These are phyloP conservation scores for Candida andamanensis DNA, from an alignment of 805 yeast species.

Conservation along the genomic window DNA sequence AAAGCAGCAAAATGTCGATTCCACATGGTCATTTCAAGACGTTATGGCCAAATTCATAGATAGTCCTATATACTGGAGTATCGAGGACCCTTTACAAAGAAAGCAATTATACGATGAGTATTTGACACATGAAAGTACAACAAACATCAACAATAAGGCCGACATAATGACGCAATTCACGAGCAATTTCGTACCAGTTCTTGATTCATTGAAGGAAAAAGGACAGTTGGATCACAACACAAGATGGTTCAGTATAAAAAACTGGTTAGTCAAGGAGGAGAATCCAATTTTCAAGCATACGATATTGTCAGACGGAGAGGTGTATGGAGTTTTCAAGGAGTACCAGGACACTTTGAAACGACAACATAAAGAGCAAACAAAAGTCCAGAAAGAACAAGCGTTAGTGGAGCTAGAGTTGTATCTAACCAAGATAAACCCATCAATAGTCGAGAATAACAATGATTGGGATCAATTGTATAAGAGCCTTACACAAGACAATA, in stretches of 20 bases:
- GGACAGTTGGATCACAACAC: slow-evolving; percentile 50
- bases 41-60: slow-evolving; percentile 55
- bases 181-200: slow-evolving; percentile 45
- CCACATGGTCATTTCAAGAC: slow-evolving; percentile 68
- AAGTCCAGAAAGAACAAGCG: slow-evolving; percentile 42
- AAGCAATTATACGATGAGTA: slow-evolving; percentile 62
- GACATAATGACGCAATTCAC: slow-evolving; percentile 52
- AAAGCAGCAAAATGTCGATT: slow-evolving; percentile 52
- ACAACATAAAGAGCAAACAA: slow-evolving; percentile 19
- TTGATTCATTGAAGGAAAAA: slow-evolving; percentile 28
- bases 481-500: slow-evolving; percentile 37
- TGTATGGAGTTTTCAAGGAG: slow-evolving; percentile 49
- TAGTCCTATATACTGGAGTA: slow-evolving; percentile 64
- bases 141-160: slow-evolving; percentile 49
- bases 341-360: slow-evolving; percentile 39
- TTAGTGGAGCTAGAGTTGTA: slow-evolving; percentile 48
- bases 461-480: slow-evolving; percentile 36
- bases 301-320: slow-evolving; percentile 52
- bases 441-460: slow-evolving; percentile 18
- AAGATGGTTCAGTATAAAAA: slow-evolving; percentile 57
- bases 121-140: slow-evolving; percentile 36
- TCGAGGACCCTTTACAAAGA: slow-evolving; percentile 57
- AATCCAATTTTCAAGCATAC: slow-evolving; percentile 62
- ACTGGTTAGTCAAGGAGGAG: slow-evolving; percentile 48
- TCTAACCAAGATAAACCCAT: slow-evolving; percentile 34